These are phyloP conservation scores for Oenanthe sinensis DNA, from an alignment of 129 eudicot species.

Conservation along the genomic window DNA sequence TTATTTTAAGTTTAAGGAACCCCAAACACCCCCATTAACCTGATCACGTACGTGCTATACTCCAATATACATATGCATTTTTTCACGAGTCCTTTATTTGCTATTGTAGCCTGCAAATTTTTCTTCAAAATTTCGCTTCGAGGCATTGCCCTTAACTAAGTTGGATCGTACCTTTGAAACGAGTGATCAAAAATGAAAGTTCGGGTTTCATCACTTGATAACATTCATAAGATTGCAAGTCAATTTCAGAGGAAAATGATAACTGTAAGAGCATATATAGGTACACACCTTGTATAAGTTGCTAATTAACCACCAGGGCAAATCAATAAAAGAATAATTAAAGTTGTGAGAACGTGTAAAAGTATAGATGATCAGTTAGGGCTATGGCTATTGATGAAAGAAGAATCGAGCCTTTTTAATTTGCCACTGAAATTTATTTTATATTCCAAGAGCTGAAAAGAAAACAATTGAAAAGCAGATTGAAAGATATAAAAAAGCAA, in stretches of 20 bases:
- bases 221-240: not conserved
- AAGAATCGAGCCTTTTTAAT: slow-evolving; percentile 1
- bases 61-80: too few relatives aligned
- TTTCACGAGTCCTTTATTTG: not conserved
- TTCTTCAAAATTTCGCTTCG: not conserved
- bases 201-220: not conserved
- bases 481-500: slow-evolving; percentile 27
- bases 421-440: slow-evolving; percentile 15
- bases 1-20: too few relatives aligned
- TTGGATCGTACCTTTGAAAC: too few relatives aligned
- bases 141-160: not conserved
- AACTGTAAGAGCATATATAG: not conserved
- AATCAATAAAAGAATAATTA: not conserved
- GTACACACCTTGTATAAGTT: not conserved
- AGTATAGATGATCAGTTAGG: slow-evolving; percentile 3
- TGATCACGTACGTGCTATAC: too few relatives aligned
- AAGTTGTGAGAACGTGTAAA: not conserved
- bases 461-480: slow-evolving; percentile 16
- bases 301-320: not conserved
- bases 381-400: slow-evolving; percentile 5
- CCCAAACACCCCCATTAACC: too few relatives aligned
- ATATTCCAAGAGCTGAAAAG: slow-evolving; percentile 18
- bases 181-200: not conserved
- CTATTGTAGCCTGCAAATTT: not conserved
- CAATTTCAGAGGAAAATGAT: not conserved